Evolutionary conservation across 352 stramenopile genomes (phyloP), one percentile per base, ranked within the genome.

Genomic region (Pythium aristosporum): DNA sequence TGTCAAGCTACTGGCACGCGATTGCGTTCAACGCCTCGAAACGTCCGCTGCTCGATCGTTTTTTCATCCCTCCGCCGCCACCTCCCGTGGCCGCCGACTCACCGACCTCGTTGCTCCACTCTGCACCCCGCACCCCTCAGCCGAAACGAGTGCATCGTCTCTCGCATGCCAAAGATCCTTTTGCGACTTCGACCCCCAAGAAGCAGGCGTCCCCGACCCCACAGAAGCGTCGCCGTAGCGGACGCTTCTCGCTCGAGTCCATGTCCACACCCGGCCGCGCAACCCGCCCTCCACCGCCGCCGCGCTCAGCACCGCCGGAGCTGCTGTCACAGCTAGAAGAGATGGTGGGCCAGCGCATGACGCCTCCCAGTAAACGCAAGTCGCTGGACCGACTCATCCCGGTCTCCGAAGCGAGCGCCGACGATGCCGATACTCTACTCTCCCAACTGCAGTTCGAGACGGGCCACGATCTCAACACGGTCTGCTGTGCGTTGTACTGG

Each of bases 401-500:
- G n/a, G 47, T 67, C 7, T 60, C 51, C 2, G 39, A 67, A 12
- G 59, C 57, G 0, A 60, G 3, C 12, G 67, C 67, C 28, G 28
- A 36, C 23, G 58, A 70, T 6, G 50, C 64, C 36, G 49, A 68
- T 23, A 34, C 50, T 1, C 7, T 68, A 3, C 23, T 75, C 28
- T n/a, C 39, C 3, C 39, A 39, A n/a, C 39, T 75, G 13, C 58
- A 69, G 41, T 69, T 69, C n/a, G 32, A 57, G 23, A 75, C 63
- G 6, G 50, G 18, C 21, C 64, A 72, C 20, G 59, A 69, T 34
- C 21, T 57, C 23, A 64, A 65, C 34, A 57, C 64, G 10, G 49
- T 75, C 8, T 64, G 49, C 50, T 61, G 58, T 37, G 68, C 68
- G 11, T 37, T 75, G 9, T 75, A 69, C 64, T 75, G 56, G 56